Conservation (phyloP, 805 yeast genomes). For the Saccharomycodes ludwigii region DNA sequence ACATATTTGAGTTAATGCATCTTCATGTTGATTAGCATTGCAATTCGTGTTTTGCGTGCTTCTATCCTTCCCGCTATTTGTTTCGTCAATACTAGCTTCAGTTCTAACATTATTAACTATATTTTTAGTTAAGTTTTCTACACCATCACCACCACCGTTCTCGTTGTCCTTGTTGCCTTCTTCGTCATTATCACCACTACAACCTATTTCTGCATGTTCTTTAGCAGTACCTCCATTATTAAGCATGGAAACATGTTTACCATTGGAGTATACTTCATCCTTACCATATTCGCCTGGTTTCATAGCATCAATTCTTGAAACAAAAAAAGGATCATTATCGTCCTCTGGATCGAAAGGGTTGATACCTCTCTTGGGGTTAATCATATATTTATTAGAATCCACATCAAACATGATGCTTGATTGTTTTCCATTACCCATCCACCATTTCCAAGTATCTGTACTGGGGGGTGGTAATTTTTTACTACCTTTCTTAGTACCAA, state of each 20-base stretch:
- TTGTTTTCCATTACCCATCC: constrained; percentile 70
- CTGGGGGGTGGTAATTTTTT: constrained; percentile 74
- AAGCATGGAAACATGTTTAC: background rate
- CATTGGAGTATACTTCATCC: too few relatives aligned
- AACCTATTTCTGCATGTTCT: background rate
- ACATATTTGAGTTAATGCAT: too few relatives aligned
- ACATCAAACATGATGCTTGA: constrained; percentile 50
- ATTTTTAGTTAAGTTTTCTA: too few relatives aligned
- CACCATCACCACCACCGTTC: too few relatives aligned
- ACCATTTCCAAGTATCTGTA: constrained; percentile 76
- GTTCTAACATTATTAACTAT: too few relatives aligned
- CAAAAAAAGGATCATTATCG: constrained; percentile 32
- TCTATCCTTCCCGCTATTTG: background rate
- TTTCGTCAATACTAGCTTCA: background rate
- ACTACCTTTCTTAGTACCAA: constrained; percentile 14
- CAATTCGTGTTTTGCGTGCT: too few relatives aligned
- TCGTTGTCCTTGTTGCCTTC: too few relatives aligned
- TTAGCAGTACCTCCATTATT: too few relatives aligned
- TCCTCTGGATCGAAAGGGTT: constrained; percentile 58
- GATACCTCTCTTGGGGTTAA: constrained; percentile 57
- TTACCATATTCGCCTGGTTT: too few relatives aligned
- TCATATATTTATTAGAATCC: constrained; percentile 27
- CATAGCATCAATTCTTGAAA: constrained; percentile 5
- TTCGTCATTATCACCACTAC: too few relatives aligned
- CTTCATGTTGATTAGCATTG: too few relatives aligned